Evolutionary conservation across 805 yeast species (phyloP).

Genomic region (Isabelozyma heimii): DNA sequence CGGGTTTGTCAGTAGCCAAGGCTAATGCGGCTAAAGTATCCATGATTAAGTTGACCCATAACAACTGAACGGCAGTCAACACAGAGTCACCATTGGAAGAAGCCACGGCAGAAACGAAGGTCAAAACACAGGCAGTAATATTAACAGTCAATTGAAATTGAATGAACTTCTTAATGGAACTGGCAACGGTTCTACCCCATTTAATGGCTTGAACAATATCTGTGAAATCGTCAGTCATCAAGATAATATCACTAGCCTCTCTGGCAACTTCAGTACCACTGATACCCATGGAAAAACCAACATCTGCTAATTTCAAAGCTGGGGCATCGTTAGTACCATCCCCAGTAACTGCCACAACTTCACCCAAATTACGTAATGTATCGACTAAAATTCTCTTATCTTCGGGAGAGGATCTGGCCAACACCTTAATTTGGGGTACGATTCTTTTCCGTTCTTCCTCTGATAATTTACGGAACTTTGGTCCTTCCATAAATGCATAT

Average conservation of each 20-base stretch:
- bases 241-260: constrained; percentile 90
- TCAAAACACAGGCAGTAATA: constrained; percentile 90
- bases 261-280: constrained; percentile 98
- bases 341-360: constrained; percentile 98
- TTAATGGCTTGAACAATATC: constrained; percentile 95
- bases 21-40: constrained; percentile 98
- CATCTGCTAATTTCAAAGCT: constrained; percentile 95
- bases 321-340: constrained; percentile 99
- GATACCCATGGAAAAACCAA: constrained; percentile 98
- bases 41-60: constrained; percentile 98
- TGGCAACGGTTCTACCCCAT: constrained; percentile 98
- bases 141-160: constrained; percentile 97
- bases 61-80: constrained; percentile 91
- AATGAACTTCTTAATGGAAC: constrained; percentile 90
- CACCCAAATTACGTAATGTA: constrained; percentile 73
- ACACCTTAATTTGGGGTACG: constrained; percentile 75
- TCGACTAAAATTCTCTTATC: constrained; percentile 88
- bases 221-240: constrained; percentile 91
- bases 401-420: constrained; percentile 95
- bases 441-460: constrained; percentile 52
- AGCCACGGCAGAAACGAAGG: constrained; percentile 92
- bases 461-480: constrained; percentile 69
- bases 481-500: constrained; percentile 86
- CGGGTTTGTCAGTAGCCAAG: constrained; percentile 95
- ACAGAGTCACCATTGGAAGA: constrained; percentile 79